A percentile compares a stretch with the other conserved stretches of the same genome.
These are phyloP conservation scores for Stephania japonica DNA, from an alignment of 164 flowering plant genomes.

Conservation along the genomic window DNA sequence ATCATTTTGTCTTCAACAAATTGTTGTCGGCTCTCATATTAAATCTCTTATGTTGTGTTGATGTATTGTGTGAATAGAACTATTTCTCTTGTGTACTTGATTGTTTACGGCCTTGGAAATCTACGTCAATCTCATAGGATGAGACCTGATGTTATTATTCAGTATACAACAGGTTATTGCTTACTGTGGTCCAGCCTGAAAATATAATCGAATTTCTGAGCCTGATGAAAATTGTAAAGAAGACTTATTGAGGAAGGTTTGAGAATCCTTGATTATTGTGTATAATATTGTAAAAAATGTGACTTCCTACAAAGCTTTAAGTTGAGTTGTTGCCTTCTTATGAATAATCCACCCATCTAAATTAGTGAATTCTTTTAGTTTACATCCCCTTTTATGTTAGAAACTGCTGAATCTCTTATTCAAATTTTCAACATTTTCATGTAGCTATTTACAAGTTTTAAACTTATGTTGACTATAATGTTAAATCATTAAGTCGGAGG, in stretches of 20 bases:
- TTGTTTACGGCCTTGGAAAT: no score
- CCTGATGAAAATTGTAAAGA: no score
- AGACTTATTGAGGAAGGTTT: background rate
- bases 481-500: background rate
- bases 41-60: no score
- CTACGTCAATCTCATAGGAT: no score
- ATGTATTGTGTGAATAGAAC: no score
- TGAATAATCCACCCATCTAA: background rate
- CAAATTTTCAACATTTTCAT: background rate
- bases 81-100: no score
- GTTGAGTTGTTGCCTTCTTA: background rate
- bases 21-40: no score
- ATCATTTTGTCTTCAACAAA: no score
- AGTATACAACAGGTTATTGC: no score
- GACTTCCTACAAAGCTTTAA: background rate
- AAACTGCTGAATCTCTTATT: background rate
- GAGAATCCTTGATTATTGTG: background rate
- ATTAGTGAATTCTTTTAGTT: background rate
- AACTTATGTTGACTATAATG: background rate
- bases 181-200: no score
- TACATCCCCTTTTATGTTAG: background rate
- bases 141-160: no score
- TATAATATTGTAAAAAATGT: background rate
- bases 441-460: background rate
- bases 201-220: no score